Base-by-base conservation (phyloP, 2,329 filamentous ascomycete genomes). In the Aspergillus neotritici region DNA sequence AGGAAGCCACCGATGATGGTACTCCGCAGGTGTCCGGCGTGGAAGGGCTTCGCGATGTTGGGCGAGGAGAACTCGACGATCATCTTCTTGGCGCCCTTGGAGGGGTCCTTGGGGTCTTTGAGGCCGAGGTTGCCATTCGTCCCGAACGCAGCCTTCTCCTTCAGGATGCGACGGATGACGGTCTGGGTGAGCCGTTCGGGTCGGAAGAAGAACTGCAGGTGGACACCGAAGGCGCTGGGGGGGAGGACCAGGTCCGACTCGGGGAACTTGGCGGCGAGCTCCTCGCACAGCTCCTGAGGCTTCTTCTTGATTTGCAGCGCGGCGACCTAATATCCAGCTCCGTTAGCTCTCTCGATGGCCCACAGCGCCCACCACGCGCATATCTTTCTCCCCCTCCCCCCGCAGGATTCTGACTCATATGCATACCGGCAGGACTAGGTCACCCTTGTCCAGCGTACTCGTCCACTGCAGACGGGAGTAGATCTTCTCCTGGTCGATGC, bases 1-100 rank as follows among this genome's bases (percentile, higher is more conserved):
- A 83, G 65, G 64, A 83, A 84, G 44, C 79, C 80, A 50, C 80
- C 80, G 44, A 84, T 82, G 58, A 84, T 83, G 36, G 80, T 83
- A 64, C 78, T 81, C 55, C 80, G 72, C 60, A 84, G 63, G 63
- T 84, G 80, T 38, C 79, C 80, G 7, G 78, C 79, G 56, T 82
- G 78, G 66, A 83, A 83, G 25, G 79, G 78, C 61, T 83, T 83
- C 29, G 80, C 80, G 40, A 84, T 83, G 58, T 84, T 84, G 36
- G 80, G 80, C 31, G 78, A 81, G 3, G 78, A 82, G 65, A 83
- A 84, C 58, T 84, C 80, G 45, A 84, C 72, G 40, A 83, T 75
- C 48, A 82, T 58, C 62, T 74, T 77, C 68, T 81, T 80, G 53
- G 67, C 68, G 40, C 76, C 76, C 53, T 76, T 75, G 36, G 71